Base-by-base conservation (phyloP, 495 filamentous ascomycete species). In the Friedmanniomyces simplex region DNA sequence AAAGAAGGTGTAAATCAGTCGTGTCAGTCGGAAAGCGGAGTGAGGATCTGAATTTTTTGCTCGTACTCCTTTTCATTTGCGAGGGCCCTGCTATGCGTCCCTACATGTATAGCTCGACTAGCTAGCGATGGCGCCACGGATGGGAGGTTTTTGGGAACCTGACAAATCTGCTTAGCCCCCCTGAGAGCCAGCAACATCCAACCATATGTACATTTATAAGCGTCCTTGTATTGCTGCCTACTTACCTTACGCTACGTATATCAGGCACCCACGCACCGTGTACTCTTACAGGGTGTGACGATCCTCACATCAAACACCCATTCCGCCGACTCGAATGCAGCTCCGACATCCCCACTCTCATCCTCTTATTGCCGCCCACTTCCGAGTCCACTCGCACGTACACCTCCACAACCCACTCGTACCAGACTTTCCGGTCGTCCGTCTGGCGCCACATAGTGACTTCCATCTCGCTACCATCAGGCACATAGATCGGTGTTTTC, bases 381-480 rank as follows among this genome's bases (percentile, higher is more conserved):
- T 32, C 28, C 28, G 28, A 32, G n/a, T n/a, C n/a, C n/a, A 32
- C 42, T 50, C 76, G 72, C 71, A 74, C 42, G 25, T 32, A 36
- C 20, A 60, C 77, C 68, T 97, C 93, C 0, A 95, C 83, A 63
- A 93, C 77, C 93, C 93, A 99, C 69, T 99, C 91, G 69, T 99
- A 99, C 94, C 93, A 99, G 13, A 97, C 91, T 72, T 90, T 95
- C 20, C 86, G 79, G 64, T 95, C 88, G 68, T 97, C 91, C 7
- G 93, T 96, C 70, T 91, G 86, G 58, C 93, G 80, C 82, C 88
- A 96, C 79, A 99, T 96, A 63, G 82, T 89, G 13, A 95, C 81
- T 41, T 94, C 85, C 12, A 99, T 74, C 67, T 91, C 88, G 21
- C 84, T 81, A 57, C 87, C 80, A 60, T 88, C 84, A 0, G 94